phyloP scores from a whole-genome alignment of 2,329 filamentous ascomycete genomes.

The Penicillium sp. region DNA sequence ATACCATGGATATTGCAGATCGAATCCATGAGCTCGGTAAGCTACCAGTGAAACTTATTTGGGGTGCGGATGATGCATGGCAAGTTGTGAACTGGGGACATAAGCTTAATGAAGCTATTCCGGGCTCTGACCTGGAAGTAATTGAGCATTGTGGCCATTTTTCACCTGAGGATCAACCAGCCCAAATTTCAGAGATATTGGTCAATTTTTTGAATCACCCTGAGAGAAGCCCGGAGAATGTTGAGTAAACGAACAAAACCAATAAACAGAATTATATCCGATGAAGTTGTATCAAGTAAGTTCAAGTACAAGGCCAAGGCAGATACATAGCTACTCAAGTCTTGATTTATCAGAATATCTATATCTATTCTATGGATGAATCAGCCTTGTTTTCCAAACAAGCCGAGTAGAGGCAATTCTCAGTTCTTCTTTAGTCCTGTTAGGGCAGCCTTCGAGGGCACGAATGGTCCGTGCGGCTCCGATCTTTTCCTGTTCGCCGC shows the following conservation, averaged over 20 bases:
- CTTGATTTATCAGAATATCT: too few relatives aligned
- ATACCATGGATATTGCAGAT: constrained; percentile 31
- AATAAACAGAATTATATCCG: too few relatives aligned
- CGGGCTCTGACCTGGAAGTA: constrained; percentile 27
- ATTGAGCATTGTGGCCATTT: constrained; percentile 32
- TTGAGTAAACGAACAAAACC: too few relatives aligned
- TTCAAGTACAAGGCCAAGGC: background rate
- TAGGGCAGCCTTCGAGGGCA: constrained; percentile 28
- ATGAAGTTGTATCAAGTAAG: too few relatives aligned
- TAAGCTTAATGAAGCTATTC: constrained; percentile 31
- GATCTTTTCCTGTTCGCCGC: constrained; percentile 21
- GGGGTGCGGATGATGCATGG: constrained; percentile 34
- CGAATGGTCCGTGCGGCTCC: constrained; percentile 30
- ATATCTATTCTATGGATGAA: too few relatives aligned
- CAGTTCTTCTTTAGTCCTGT: background rate
- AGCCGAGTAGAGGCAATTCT: too few relatives aligned
- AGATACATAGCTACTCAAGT: background rate
- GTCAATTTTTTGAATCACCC: background rate
- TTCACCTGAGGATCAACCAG: constrained; percentile 30
- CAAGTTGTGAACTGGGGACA: constrained; percentile 32
- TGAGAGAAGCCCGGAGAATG: background rate
- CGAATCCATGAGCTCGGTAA: constrained; percentile 23
- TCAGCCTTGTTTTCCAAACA: too few relatives aligned
- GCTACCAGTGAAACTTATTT: constrained; percentile 29
- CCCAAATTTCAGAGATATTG: constrained; percentile 8